These are phyloP conservation scores for Neoboletus magnificus DNA, from an alignment of 768 basidiomycete genomes.

Conservation along the genomic window DNA sequence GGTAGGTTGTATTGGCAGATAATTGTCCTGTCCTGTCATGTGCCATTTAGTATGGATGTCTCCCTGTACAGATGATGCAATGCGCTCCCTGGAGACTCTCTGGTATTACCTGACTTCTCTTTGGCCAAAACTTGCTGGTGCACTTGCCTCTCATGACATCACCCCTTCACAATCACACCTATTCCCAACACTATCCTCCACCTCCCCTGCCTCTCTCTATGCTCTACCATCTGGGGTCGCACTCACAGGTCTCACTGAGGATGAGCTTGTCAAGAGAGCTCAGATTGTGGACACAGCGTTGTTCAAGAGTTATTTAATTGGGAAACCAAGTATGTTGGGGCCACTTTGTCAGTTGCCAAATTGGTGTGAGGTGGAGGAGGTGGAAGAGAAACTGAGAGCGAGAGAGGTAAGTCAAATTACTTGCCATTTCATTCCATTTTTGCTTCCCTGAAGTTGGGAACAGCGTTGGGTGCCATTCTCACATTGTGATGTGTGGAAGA, in stretches of 20 bases:
- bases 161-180: slow-evolving; percentile 68
- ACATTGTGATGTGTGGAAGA: neutral
- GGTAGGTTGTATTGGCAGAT: neutral
- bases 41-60: neutral
- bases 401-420: slow-evolving; percentile 55
- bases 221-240: slow-evolving; percentile 69
- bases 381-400: slow-evolving; percentile 80
- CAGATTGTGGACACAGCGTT: slow-evolving; percentile 95
- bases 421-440: neutral
- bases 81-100: slow-evolving; percentile 81
- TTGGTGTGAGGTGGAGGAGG: slow-evolving; percentile 96
- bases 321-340: slow-evolving; percentile 76
- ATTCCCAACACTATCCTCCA: slow-evolving; percentile 66
- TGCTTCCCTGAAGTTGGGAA: neutral
- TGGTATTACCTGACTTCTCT: slow-evolving; percentile 86
- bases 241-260: slow-evolving; percentile 67
- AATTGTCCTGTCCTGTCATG: neutral
- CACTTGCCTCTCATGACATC: slow-evolving; percentile 65
- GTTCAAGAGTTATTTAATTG: slow-evolving; percentile 88
- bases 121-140: slow-evolving; percentile 79
- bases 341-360: slow-evolving; percentile 87
- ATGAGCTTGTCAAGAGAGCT: slow-evolving; percentile 82
- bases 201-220: slow-evolving; percentile 72
- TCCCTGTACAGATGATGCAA: slow-evolving; percentile 48
- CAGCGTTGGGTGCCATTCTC: neutral